Base-by-base conservation (phyloP, 2,329 filamentous ascomycete species). In the Colletotrichum coccodes region DNA sequence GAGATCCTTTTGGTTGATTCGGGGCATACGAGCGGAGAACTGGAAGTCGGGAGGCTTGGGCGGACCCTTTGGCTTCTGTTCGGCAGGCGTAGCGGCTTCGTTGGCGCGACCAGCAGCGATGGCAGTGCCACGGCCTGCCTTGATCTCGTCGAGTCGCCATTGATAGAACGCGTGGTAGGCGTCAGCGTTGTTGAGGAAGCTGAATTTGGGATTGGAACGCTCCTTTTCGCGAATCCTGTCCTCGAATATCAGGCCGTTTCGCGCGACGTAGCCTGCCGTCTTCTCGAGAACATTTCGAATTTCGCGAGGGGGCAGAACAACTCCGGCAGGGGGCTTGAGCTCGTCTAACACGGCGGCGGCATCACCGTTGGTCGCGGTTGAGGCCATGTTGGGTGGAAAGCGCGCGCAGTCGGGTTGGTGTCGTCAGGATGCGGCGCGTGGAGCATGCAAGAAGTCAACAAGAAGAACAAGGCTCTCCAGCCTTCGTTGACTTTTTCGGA, bases 21-120 rank as follows among this genome's bases (percentile, higher is more conserved):
- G 95, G 66, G 96, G 96, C 94, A 98, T 97, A 78, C 95, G 92
- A 74, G 96, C 95, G 64, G 94, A 97, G 83, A 98, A 99, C 73
- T 93, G 89, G 77, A 97, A 98, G 75, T 95, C 92, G 65, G 92
- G 89, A 18, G 96, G 96, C 76, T 95, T 90, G 49, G 92, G 90
- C 8, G 95, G 95, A 26, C 95, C 95, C 79, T 92, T 89, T 49
- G 94, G 91, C 77, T 92, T 94, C 63, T 84, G 84, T 44, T 82
- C 83, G 58, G 84, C 83, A 18, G 79, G 82, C 47, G 84, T 84
- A 26, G 84, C 82, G 16, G 84, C 82, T 73, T 94, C 92, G 67
- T 87, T 91, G 49, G 86, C 87, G 73, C 92, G 89, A 60, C 94
- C 94, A 64, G 93, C 92, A 64, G 92, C 90, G 44, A 97, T 86